Evolutionary conservation across 768 basidiomycete genomes (phyloP).

Genomic region (Tricholoma matsutake): DNA sequence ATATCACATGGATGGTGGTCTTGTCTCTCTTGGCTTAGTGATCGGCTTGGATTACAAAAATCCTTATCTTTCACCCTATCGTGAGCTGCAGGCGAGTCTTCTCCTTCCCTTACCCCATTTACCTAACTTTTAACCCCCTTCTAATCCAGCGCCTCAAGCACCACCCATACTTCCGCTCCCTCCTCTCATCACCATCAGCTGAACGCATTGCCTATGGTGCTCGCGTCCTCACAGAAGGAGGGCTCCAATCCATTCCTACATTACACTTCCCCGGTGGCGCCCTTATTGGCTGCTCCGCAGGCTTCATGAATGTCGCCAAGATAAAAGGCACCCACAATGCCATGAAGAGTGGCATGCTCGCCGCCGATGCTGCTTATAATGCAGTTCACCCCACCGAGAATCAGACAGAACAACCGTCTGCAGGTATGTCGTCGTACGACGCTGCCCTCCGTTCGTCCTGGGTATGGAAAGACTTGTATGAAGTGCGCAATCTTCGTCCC

Average conservation of each 20-base stretch:
- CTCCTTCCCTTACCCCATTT: not conserved
- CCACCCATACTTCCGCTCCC: conserved; percentile 85
- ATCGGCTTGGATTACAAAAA: conserved; percentile 94
- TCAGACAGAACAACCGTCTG: conserved; percentile 22
- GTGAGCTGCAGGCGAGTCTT: conserved; percentile 79
- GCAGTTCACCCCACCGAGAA: conserved; percentile 40
- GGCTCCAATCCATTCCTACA: conserved; percentile 83
- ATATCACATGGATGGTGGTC: conserved; percentile 92
- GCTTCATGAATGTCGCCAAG: conserved; percentile 94
- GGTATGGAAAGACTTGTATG: conserved; percentile 82
- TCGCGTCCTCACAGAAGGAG: conserved; percentile 89
- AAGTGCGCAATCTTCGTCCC: conserved; percentile 89
- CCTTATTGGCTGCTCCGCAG: conserved; percentile 91
- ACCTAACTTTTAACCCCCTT: conserved; percentile 7
- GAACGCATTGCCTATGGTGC: conserved; percentile 88
- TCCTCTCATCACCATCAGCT: conserved; percentile 64
- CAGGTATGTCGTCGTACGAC: conserved; percentile 76
- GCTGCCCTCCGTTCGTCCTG: conserved; percentile 68
- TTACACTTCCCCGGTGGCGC: conserved; percentile 93
- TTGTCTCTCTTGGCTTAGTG: conserved; percentile 89
- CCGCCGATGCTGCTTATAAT: conserved; percentile 83
- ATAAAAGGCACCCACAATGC: conserved; percentile 99
- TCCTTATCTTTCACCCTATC: conserved; percentile 88
- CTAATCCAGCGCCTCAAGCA: conserved; percentile 60
- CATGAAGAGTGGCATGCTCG: conserved; percentile 98